Percentiles rank a stretch among this genome's conserved stretches.
phyloP scores from a whole-genome alignment of 1,139 yeast species.

The Zygoascus meyerae region DNA sequence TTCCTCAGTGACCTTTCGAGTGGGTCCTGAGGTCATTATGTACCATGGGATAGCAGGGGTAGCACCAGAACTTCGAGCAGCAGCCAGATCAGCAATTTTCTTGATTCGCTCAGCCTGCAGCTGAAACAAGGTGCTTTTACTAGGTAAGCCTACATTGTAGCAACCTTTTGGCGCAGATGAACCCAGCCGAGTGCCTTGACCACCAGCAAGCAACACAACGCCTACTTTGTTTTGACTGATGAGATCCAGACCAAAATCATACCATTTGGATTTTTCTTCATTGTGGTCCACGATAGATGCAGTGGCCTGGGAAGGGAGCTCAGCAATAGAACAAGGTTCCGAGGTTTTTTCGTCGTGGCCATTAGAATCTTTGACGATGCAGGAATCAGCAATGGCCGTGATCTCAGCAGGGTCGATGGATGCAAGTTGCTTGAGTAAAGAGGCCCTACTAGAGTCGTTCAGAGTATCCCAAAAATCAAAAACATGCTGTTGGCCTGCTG shows the following conservation, averaged over 20 bases:
- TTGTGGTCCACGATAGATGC: conserved; percentile 31
- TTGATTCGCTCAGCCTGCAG: conserved; percentile 84
- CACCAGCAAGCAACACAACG: conserved; percentile 92
- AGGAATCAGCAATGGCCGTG: conserved; percentile 28
- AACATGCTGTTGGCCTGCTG: conserved; percentile 41
- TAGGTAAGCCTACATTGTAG: conserved; percentile 79
- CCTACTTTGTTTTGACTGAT: conserved; percentile 73
- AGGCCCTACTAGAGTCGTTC: conserved; percentile 23
- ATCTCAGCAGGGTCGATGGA: conserved; percentile 34
- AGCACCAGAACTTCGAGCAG: conserved; percentile 25
- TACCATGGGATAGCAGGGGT: conserved; percentile 63
- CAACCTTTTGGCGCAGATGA: conserved; percentile 91
- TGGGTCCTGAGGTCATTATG: conserved; percentile 94
- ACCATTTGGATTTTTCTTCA: conserved; percentile 41
- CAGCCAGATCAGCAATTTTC: conserved; percentile 56
- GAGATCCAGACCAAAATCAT: conserved; percentile 56
- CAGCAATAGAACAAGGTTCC: conserved; percentile 24
- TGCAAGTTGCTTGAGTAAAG: conserved; percentile 31
- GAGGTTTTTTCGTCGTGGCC: conserved; percentile 7
- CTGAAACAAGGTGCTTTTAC: conserved; percentile 78
- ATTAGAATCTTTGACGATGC: conserved; percentile 15
- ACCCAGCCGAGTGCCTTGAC: conserved; percentile 95
- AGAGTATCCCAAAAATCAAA: conserved; percentile 36
- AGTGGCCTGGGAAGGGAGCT: conserved; percentile 34
- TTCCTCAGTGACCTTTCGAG: conserved; percentile 66